These are phyloP conservation scores for Pseudodiploospora longispora DNA, from an alignment of 2,329 filamentous ascomycete genomes.

Conservation along the genomic window DNA sequence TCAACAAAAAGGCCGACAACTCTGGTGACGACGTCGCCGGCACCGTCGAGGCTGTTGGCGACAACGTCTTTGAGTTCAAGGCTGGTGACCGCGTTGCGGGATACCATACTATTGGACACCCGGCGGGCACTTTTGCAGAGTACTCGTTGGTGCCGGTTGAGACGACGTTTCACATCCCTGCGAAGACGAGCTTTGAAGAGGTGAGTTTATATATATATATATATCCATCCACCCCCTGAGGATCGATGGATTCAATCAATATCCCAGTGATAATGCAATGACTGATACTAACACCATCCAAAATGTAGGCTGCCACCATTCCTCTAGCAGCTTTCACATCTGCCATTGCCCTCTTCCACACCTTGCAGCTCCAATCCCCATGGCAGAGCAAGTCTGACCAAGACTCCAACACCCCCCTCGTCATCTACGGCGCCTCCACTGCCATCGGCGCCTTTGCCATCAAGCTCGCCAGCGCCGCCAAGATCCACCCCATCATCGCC, in stretches of 20 bases:
- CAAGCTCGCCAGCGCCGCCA: constrained; percentile 40
- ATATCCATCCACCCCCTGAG: too few relatives aligned
- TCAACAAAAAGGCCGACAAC: constrained; percentile 5
- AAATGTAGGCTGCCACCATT: constrained; percentile 40
- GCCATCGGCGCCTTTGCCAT: constrained; percentile 50
- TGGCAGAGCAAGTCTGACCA: constrained; percentile 29
- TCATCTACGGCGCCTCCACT: constrained; percentile 44
- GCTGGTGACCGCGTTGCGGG: constrained; percentile 35
- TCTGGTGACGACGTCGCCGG: constrained; percentile 19
- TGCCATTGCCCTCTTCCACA: constrained; percentile 39
- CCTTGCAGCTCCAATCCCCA: constrained; percentile 39
- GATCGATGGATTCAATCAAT: too few relatives aligned
- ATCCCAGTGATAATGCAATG: too few relatives aligned
- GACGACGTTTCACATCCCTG: constrained; percentile 47
- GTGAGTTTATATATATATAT: not conserved
- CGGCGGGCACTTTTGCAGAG: constrained; percentile 48
- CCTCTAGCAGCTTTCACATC: constrained; percentile 49
- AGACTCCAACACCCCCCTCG: constrained; percentile 7
- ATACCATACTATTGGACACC: constrained; percentile 41
- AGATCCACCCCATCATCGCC: constrained; percentile 51
- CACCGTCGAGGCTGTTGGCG: constrained; percentile 13
- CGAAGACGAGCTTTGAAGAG: constrained; percentile 38
- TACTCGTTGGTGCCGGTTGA: constrained; percentile 48
- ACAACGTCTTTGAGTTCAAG: constrained; percentile 11
- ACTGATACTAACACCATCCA: too few relatives aligned